Evolutionary conservation across 768 basidiomycete genomes (phyloP).

Genomic region (Amanita pallidorosea): DNA sequence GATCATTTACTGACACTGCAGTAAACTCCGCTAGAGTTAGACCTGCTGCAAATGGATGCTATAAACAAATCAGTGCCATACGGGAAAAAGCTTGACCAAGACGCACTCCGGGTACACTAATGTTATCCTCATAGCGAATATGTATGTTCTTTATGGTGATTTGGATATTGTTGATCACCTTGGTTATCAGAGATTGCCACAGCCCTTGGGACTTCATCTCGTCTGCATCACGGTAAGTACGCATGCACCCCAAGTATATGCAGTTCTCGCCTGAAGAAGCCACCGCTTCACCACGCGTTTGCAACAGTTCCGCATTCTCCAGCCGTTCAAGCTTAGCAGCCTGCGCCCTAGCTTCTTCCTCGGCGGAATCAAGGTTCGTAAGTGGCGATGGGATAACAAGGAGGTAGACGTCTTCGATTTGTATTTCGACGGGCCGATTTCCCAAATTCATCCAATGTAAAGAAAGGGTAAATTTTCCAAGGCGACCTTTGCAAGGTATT

Average conservation of each 20-base stretch:
- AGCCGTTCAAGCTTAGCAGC: slow-evolving; percentile 84
- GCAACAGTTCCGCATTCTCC: slow-evolving; percentile 77
- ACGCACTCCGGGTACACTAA: slow-evolving; percentile 86
- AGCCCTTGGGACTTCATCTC: slow-evolving; percentile 78
- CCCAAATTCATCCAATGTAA: slow-evolving; percentile 86
- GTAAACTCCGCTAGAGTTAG: slow-evolving; percentile 81
- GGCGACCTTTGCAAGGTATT: slow-evolving; percentile 42
- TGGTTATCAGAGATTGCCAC: slow-evolving; percentile 71
- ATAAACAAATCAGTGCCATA: neutral
- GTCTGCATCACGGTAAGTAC: slow-evolving; percentile 17
- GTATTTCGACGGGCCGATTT: slow-evolving; percentile 82
- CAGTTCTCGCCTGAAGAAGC: slow-evolving; percentile 29
- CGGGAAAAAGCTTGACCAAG: neutral
- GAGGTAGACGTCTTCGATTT: slow-evolving; percentile 91
- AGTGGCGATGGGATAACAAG: slow-evolving; percentile 79
- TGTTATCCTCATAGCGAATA: slow-evolving; percentile 89
- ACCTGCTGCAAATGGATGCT: slow-evolving; percentile 95
- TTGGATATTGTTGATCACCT: slow-evolving; percentile 93
- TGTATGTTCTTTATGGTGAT: slow-evolving; percentile 94
- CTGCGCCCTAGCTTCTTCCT: slow-evolving; percentile 76
- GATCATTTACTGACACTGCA: slow-evolving; percentile 78
- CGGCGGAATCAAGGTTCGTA: slow-evolving; percentile 60
- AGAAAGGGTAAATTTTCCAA: slow-evolving; percentile 78
- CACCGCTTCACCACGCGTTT: slow-evolving; percentile 50
- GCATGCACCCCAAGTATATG: neutral